Evolutionary conservation across 2,329 filamentous ascomycete species (phyloP), one percentile per base, ranked within the genome.

Genomic region (Aspergillus fischeri): DNA sequence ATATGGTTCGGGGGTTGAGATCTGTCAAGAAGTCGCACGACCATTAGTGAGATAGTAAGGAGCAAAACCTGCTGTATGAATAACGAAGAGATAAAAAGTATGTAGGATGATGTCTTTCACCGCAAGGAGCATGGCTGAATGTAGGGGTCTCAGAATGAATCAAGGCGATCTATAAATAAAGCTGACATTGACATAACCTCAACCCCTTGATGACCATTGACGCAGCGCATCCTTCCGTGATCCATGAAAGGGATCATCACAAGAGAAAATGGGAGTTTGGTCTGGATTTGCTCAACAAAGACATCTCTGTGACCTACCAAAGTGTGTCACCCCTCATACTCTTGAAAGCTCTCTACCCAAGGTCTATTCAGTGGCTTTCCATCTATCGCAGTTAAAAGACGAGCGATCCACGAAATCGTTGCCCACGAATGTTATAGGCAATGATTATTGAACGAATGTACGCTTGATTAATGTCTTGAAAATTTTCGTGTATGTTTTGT

Each of bases 281-380:
- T 11, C 32, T 11, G 38, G 29, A n/a, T 25, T 38, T 20, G 11
- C 9, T 45, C 35, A 10, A 21, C 25, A 48, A 28, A 38, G 21
- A 50, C 38, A 58, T 32, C 21, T 52, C 53, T 35, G 53, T 54
- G 45, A 65, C 65, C 51, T 67, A 67, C 65, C 63, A 65, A 44
- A 55, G 54, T 55, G 57, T 57, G 54, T 44, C 44, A 53, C 60
- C 63, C 61, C 63, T 65, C 63, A 67, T 65, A 53, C 20, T 47
- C 44, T 53, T 50, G 49, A 56, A 45, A 28, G 47, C 51, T 28
- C 53, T 24, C 58, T 58, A 8, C 21, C 41, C 41, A 4, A 10
- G 9, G 24, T 11, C 21, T 21, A 47, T 24, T 25, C 44, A 27
- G 2, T 25, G 11, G 24, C 44, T 27, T 47, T 24, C 20, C 44